These are phyloP conservation scores for Suillus alpinus DNA, from an alignment of 768 basidiomycete species.

Conservation along the genomic window DNA sequence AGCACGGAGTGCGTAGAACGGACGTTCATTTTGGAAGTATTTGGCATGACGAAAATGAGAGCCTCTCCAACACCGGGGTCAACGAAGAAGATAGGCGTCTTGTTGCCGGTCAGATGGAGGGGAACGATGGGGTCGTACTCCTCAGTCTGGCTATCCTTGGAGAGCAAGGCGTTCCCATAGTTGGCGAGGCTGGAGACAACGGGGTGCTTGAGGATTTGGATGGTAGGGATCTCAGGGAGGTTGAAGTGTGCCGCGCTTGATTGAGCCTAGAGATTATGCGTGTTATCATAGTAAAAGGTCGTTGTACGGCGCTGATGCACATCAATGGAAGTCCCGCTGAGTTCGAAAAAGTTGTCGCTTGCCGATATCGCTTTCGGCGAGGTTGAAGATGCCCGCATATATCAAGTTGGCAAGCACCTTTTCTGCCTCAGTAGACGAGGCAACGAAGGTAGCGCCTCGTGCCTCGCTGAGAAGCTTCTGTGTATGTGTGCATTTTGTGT, in stretches of 20 bases:
- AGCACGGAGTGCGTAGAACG: constrained; percentile 37
- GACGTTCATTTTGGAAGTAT: constrained; percentile 36
- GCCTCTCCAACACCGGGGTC: constrained; percentile 44
- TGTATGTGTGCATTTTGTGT: too few relatives aligned
- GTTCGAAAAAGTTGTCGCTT: constrained; percentile 37
- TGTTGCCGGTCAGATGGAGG: constrained; percentile 34
- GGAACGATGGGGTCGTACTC: constrained; percentile 42
- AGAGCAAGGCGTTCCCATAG: constrained; percentile 29
- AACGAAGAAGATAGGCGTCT: constrained; percentile 42
- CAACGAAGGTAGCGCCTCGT: too few relatives aligned
- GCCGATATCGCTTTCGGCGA: constrained; percentile 22
- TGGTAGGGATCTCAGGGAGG: constrained; percentile 33
- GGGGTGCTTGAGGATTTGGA: constrained; percentile 38
- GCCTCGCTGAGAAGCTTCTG: too few relatives aligned
- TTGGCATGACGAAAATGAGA: constrained; percentile 40
- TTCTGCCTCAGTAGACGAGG: too few relatives aligned
- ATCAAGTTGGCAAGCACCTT: too few relatives aligned
- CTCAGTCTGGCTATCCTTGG: constrained; percentile 13
- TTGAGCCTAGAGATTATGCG: constrained; percentile 14
- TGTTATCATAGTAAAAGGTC: not conserved
- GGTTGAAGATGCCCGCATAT: too few relatives aligned
- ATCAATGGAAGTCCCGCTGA: constrained; percentile 41
- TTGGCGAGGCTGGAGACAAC: constrained; percentile 27
- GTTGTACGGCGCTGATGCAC: constrained; percentile 16
- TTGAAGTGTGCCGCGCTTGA: constrained; percentile 24